Percentiles rank a stretch among this genome's conserved stretches.
These are phyloP conservation scores for Cordyceps cicadae DNA, from an alignment of 2,329 filamentous ascomycete genomes.

Conservation along the genomic window DNA sequence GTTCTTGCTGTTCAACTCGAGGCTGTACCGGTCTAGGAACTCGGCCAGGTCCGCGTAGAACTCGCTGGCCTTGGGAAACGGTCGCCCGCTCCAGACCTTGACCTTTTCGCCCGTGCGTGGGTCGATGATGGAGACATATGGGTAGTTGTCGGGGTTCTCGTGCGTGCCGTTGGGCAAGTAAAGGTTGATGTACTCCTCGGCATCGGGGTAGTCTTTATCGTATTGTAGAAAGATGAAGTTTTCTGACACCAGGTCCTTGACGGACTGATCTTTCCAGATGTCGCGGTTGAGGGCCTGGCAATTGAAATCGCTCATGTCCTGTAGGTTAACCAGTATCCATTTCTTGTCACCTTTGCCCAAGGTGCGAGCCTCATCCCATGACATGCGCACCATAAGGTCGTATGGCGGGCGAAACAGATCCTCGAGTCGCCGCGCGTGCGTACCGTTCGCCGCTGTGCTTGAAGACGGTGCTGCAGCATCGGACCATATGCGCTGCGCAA, in stretches of 20 bases:
- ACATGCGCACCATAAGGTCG: constrained; percentile 70
- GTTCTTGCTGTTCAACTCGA: constrained; percentile 83
- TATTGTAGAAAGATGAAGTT: constrained; percentile 97
- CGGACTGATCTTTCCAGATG: constrained; percentile 81
- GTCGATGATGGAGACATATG: constrained; percentile 92
- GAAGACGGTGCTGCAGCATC: constrained; percentile 20
- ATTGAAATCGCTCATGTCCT: constrained; percentile 87
- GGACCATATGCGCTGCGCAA: constrained; percentile 32
- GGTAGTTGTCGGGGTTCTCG: constrained; percentile 83
- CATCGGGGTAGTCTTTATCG: constrained; percentile 72
- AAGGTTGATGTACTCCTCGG: constrained; percentile 76
- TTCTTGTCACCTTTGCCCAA: constrained; percentile 82
- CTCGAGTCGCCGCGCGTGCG: constrained; percentile 70
- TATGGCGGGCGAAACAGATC: constrained; percentile 90
- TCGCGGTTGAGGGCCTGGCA: constrained; percentile 92
- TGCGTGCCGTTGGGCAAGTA: constrained; percentile 67
- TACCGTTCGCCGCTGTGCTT: constrained; percentile 37
- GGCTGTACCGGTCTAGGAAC: constrained; percentile 93
- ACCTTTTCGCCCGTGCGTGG: constrained; percentile 94
- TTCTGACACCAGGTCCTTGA: constrained; percentile 74
- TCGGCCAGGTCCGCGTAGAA: constrained; percentile 90
- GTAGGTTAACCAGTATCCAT: constrained; percentile 93
- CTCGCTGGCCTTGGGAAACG: constrained; percentile 66
- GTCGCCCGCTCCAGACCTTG: constrained; percentile 85
- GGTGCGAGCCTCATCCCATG: constrained; percentile 79